phyloP scores from a whole-genome alignment of 768 basidiomycete genomes.

The Macrolepiota dolichaula region DNA sequence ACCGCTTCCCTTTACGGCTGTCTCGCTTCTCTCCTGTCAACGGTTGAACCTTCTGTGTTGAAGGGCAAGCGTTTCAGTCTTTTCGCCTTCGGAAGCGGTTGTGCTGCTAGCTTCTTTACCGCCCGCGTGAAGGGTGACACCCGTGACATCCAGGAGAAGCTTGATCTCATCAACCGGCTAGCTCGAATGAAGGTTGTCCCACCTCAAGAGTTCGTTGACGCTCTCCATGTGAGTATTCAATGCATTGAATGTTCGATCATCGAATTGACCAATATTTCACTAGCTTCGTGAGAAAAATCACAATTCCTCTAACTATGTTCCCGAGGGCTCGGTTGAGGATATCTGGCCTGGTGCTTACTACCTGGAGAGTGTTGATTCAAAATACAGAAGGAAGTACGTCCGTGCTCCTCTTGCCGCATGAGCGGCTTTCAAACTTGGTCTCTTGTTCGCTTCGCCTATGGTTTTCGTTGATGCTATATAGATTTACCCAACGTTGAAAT shows the following conservation, averaged over 20 bases:
- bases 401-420: constrained; percentile 37
- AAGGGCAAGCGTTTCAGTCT: constrained; percentile 83
- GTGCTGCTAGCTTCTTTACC: constrained; percentile 93
- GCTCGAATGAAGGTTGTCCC: constrained; percentile 87
- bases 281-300: constrained; percentile 94
- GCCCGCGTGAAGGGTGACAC: constrained; percentile 87
- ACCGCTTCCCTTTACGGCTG: constrained; percentile 95
- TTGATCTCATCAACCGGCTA: constrained; percentile 78
- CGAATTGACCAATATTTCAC: constrained; percentile 4
- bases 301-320: constrained; percentile 82
- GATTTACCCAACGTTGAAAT: constrained; percentile 4
- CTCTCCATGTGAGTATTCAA: constrained; percentile 55
- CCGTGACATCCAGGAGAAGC: constrained; percentile 70
- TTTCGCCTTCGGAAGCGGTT: constrained; percentile 96
- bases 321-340: constrained; percentile 84
- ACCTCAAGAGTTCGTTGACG: constrained; percentile 88
- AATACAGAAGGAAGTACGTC: constrained; percentile 88
- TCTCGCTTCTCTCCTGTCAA: constrained; percentile 80
- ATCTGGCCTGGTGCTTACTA: constrained; percentile 95
- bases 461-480: constrained; percentile 10
- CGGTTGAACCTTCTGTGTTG: constrained; percentile 66
- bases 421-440: constrained; percentile 16
- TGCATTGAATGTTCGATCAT: neutral
- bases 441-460: neutral
- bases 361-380: constrained; percentile 84